phyloP scores from a whole-genome alignment of 305 asterid species.

The Salvia sclarea region DNA sequence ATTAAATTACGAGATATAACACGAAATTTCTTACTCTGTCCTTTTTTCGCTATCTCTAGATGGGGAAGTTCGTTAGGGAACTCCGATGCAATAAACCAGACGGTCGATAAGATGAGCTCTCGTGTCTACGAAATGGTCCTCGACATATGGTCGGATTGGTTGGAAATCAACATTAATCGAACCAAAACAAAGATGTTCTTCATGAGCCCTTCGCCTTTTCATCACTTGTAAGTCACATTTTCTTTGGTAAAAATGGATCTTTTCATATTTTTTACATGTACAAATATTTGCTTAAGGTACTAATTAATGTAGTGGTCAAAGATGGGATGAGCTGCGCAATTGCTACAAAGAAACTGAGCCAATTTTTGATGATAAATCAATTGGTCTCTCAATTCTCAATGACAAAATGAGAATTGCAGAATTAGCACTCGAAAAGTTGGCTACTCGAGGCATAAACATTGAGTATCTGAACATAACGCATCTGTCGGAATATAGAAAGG shows the following conservation, averaged over 20 bases:
- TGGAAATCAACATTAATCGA: slow-evolving; percentile 46
- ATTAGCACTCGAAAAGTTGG: slow-evolving; percentile 31
- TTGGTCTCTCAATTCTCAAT: slow-evolving; percentile 30
- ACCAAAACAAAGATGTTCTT: slow-evolving; percentile 53
- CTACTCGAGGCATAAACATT: slow-evolving; percentile 42
- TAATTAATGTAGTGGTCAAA: not conserved
- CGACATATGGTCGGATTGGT: slow-evolving; percentile 61
- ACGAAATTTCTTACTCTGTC: not conserved
- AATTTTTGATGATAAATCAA: slow-evolving; percentile 25
- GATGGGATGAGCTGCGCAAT: slow-evolving; percentile 30
- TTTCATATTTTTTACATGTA: not conserved
- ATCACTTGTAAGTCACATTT: slow-evolving; percentile 1
- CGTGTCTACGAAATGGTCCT: slow-evolving; percentile 45
- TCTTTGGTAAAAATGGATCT: too few relatives aligned
- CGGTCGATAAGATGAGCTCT: slow-evolving; percentile 23
- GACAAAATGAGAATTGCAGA: slow-evolving; percentile 34
- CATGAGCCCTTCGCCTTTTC: slow-evolving; percentile 60
- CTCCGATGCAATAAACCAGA: slow-evolving; percentile 38
- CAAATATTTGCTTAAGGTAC: not conserved
- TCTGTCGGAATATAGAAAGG: slow-evolving; percentile 54
- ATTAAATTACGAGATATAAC: not conserved
- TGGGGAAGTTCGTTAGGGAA: slow-evolving; percentile 55
- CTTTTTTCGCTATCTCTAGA: slow-evolving; percentile 19
- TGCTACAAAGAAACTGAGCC: slow-evolving; percentile 51
- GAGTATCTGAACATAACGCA: slow-evolving; percentile 57